Conservation (phyloP, 179 eudicot genomes). For the Silene coronaria region DNA sequence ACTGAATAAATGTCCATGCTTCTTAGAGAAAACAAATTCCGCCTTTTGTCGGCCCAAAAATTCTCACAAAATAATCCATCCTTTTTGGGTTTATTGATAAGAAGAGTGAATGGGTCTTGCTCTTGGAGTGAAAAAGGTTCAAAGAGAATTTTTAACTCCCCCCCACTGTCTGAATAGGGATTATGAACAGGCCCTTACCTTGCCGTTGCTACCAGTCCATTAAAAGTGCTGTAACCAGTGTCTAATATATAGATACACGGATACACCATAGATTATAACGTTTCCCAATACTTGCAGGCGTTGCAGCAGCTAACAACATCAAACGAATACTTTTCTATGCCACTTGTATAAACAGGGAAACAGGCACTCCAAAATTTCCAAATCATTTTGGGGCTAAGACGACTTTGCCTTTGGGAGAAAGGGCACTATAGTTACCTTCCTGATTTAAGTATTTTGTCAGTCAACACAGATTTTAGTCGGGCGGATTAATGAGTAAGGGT, state of each 20-base stretch:
- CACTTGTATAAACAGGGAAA: not conserved
- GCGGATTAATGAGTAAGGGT: no score
- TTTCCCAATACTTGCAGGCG: not conserved
- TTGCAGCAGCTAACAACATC: conserved; percentile 1
- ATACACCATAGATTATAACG: not conserved
- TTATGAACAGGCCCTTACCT: no score
- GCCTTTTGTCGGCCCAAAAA: no score
- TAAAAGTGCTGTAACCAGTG: not conserved
- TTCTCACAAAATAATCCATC: no score
- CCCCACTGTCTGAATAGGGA: no score
- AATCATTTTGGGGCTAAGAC: not conserved
- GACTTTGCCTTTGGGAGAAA: not conserved
- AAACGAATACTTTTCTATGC: not conserved
- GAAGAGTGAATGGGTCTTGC: no score
- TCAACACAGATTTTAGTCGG: not conserved
- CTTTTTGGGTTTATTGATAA: no score
- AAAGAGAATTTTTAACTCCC: no score
- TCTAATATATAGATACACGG: not conserved
- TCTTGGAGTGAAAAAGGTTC: no score
- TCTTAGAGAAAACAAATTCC: not conserved
- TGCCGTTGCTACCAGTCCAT: not conserved
- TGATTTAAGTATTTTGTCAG: not conserved
- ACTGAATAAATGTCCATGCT: not conserved
- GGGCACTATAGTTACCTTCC: not conserved
- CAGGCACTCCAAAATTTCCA: not conserved